A percentile compares a stretch with the other conserved stretches of the same genome.
Conservation (phyloP, 2,329 filamentous ascomycete species). For the Drechslerella coelobrocha region DNA sequence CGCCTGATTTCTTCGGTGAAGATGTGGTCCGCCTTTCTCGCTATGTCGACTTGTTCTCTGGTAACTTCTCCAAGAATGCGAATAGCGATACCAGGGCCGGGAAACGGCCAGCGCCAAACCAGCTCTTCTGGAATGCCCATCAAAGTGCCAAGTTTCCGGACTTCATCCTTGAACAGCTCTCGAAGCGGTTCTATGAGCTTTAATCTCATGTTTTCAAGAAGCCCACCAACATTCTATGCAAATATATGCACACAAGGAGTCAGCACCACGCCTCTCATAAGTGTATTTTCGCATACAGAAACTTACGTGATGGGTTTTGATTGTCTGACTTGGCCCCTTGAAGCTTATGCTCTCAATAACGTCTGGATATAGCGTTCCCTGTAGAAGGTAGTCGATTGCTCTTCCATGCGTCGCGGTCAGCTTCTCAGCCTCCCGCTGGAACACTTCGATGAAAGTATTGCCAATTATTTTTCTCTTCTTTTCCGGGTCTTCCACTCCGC, state of each 20-base stretch:
- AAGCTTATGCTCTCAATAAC: conserved; percentile 75
- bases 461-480: conserved; percentile 92
- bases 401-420: conserved; percentile 63
- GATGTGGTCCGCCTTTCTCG: conserved; percentile 76
- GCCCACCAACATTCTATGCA: conserved; percentile 68
- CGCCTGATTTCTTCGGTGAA: conserved; percentile 77
- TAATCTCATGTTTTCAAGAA: conserved; percentile 67
- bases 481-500: conserved; percentile 80
- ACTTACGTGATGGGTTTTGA: conserved; percentile 71
- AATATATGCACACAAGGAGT: background rate
- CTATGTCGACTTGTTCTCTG: conserved; percentile 77
- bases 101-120: conserved; percentile 79
- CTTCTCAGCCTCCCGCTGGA: conserved; percentile 74
- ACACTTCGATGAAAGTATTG: conserved; percentile 79
- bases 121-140: conserved; percentile 76
- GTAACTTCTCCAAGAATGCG: conserved; percentile 86
- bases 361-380: conserved; percentile 82
- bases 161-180: conserved; percentile 73
- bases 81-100: conserved; percentile 76
- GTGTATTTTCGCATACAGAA: conserved; percentile 54
- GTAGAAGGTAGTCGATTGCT: conserved; percentile 83
- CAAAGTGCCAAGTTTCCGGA: conserved; percentile 71
- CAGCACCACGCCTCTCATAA: background rate
- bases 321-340: conserved; percentile 73
- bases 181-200: conserved; percentile 80